Percentiles rank a stretch among this genome's conserved stretches.
Conservation (phyloP, 2,329 filamentous ascomycete genomes). For the Colletotrichum sp. region DNA sequence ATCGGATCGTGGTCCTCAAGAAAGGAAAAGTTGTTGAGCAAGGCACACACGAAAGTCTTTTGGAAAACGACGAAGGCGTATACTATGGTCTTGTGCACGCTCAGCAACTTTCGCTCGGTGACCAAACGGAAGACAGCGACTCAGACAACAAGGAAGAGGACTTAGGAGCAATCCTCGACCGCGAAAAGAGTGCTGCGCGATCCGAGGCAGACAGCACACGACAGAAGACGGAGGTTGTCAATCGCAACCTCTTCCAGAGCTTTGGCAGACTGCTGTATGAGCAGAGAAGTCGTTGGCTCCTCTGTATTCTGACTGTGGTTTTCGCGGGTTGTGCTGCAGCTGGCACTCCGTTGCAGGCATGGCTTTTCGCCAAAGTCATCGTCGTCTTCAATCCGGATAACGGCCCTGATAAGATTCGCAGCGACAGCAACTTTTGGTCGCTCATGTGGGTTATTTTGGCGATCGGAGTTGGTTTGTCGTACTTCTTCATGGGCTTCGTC, state of each 20-base stretch:
- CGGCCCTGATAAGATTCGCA: conserved; percentile 35
- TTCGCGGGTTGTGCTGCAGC: conserved; percentile 49
- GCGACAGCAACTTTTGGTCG: conserved; percentile 64
- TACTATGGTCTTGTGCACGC: conserved; percentile 73
- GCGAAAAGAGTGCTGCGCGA: conserved; percentile 50
- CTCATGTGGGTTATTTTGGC: conserved; percentile 70
- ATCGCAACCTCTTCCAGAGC: conserved; percentile 53
- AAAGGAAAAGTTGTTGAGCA: conserved; percentile 75
- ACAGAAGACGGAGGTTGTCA: conserved; percentile 37
- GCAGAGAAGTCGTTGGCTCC: conserved; percentile 54
- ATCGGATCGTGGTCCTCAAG: conserved; percentile 78
- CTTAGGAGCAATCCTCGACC: conserved; percentile 40
- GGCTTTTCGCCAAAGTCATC: conserved; percentile 60
- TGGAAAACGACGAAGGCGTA: conserved; percentile 63
- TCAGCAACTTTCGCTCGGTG: conserved; percentile 63
- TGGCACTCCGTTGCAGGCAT: conserved; percentile 56
- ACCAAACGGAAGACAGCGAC: conserved; percentile 42
- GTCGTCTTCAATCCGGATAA: conserved; percentile 48
- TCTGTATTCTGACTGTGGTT: conserved; percentile 55
- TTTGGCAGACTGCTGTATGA: conserved; percentile 64
- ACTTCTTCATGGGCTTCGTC: conserved; percentile 52
- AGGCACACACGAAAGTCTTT: conserved; percentile 76
- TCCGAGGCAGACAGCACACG: conserved; percentile 34
- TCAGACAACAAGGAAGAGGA: conserved; percentile 45
- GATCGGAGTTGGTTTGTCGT: conserved; percentile 54